Evolutionary conservation across 768 basidiomycete species (phyloP).

Genomic region (Lactarius sanguifluus): DNA sequence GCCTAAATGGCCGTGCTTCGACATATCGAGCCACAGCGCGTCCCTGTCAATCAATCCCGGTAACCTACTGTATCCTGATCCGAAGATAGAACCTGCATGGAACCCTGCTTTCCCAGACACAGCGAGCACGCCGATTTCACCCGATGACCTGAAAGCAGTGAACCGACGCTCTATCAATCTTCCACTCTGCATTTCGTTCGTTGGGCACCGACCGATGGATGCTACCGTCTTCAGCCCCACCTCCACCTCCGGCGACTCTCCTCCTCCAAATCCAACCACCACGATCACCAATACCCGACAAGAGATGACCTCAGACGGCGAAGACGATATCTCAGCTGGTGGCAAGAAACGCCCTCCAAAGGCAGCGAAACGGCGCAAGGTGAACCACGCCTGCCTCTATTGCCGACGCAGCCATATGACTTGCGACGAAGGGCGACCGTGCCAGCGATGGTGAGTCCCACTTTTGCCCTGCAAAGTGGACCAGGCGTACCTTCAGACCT

Average conservation of each 20-base stretch:
- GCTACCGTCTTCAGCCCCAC: slow-evolving; percentile 11
- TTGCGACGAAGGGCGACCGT: slow-evolving; percentile 86
- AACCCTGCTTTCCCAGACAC: too few species aligned
- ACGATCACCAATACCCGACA: slow-evolving; percentile 1
- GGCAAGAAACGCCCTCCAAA: slow-evolving; percentile 45
- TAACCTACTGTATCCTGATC: not conserved
- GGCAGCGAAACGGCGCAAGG: slow-evolving; percentile 69
- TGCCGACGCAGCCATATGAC: slow-evolving; percentile 93
- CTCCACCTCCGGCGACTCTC: slow-evolving; percentile 8
- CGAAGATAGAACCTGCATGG: not conserved
- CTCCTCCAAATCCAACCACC: slow-evolving; percentile 6
- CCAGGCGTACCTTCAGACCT: not conserved
- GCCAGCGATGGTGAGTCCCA: slow-evolving; percentile 86
- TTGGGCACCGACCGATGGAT: slow-evolving; percentile 2
- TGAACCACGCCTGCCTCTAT: slow-evolving; percentile 92
- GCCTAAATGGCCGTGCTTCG: too few species aligned
- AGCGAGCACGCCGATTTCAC: not conserved
- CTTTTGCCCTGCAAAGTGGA: not conserved
- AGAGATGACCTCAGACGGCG: slow-evolving; percentile 17
- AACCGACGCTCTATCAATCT: too few species aligned
- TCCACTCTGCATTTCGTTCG: not conserved
- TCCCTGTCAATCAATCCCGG: not conserved
- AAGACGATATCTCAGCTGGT: slow-evolving; percentile 37
- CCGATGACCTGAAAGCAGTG: not conserved
- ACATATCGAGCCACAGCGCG: too few species aligned